phyloP scores from a whole-genome alignment of 1,284 basidiomycete species.

The Ceratobasidium sp. region DNA sequence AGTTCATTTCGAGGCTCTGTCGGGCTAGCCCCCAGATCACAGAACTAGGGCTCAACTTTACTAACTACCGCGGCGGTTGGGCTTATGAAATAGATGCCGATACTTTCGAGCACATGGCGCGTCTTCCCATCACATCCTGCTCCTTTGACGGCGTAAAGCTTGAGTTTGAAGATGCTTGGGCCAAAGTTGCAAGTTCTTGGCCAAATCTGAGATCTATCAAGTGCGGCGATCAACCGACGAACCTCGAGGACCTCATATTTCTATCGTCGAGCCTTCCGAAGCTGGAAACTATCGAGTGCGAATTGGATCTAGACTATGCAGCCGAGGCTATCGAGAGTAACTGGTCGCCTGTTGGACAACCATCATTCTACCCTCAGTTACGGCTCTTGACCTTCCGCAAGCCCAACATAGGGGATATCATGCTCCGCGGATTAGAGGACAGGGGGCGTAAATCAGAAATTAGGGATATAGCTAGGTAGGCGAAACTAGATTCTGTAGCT shows the following conservation, averaged over 20 bases:
- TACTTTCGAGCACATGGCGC: background rate
- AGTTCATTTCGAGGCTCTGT: background rate
- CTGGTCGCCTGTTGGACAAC: background rate
- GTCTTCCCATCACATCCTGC: background rate
- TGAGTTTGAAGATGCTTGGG: background rate
- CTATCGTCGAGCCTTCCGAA: background rate
- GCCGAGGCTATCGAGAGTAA: background rate
- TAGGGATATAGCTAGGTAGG: too few species aligned
- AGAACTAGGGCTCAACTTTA: background rate
- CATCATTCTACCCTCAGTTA: background rate
- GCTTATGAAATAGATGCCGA: background rate
- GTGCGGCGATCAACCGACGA: background rate
- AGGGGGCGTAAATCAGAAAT: too few species aligned
- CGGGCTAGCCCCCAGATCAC: background rate
- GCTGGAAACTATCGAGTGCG: background rate
- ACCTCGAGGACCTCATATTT: background rate
- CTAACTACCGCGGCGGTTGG: background rate
- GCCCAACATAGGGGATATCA: too few species aligned
- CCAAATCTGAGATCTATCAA: background rate
- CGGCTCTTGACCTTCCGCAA: background rate
- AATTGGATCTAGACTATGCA: background rate
- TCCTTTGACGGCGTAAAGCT: background rate
- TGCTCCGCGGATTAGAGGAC: too few species aligned
- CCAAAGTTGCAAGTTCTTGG: background rate
- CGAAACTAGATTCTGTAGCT: too few species aligned